A percentile compares a stretch with the other conserved stretches of the same genome.
These are phyloP conservation scores for Boehmeria nivea DNA, from an alignment of 306 rosid genomes.

Conservation along the genomic window DNA sequence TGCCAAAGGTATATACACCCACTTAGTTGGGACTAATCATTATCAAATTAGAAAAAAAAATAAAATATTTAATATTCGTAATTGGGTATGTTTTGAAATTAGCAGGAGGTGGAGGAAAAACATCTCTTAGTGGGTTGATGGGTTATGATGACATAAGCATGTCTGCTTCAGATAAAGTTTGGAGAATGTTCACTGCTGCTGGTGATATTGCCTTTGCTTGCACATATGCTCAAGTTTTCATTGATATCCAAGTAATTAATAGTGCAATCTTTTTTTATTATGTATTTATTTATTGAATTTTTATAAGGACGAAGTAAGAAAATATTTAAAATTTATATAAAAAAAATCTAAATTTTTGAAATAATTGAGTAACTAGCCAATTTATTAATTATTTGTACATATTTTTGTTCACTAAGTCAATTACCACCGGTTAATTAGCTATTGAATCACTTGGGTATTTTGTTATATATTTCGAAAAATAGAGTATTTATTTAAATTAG, in stretches of 20 bases:
- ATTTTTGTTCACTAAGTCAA: no score
- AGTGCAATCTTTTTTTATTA: neutral
- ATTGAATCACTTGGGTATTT: no score
- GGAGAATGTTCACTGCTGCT: slow-evolving; percentile 48
- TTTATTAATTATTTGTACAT: no score
- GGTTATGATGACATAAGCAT: slow-evolving; percentile 26
- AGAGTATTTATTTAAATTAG: no score
- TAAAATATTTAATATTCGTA: neutral
- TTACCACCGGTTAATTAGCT: no score
- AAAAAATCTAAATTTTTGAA: no score
- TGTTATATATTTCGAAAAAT: no score
- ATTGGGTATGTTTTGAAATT: neutral
- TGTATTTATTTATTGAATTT: neutral
- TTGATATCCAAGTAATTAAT: slow-evolving; percentile 57
- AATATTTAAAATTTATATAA: no score
- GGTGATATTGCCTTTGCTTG: slow-evolving; percentile 61
- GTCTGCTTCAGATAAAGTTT: slow-evolving; percentile 38
- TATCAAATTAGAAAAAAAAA: neutral
- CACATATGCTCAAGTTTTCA: slow-evolving; percentile 24
- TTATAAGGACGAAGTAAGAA: no score
- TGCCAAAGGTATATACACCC: slow-evolving; percentile 33
- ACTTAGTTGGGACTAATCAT: neutral
- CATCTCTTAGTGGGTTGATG: slow-evolving; percentile 39
- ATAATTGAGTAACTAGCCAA: no score
- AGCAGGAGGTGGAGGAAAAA: slow-evolving; percentile 41